phyloP scores from a whole-genome alignment of 805 yeast genomes.

The Metschnikowia continentalis region DNA sequence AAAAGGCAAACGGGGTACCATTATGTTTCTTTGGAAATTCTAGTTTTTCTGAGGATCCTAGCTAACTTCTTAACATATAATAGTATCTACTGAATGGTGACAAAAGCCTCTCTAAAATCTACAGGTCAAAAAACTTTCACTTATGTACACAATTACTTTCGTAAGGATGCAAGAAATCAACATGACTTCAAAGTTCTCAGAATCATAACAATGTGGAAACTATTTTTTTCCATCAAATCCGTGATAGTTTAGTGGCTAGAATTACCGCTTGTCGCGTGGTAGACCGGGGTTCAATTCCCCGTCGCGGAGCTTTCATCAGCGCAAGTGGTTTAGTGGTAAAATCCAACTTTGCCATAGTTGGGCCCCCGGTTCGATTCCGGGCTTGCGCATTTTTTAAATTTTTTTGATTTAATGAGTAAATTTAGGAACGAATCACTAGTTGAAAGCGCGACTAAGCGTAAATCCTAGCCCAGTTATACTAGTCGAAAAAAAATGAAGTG shows the following conservation, averaged over 20 bases:
- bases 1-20: too few relatives aligned
- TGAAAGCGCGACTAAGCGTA: conserved; percentile 1
- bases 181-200: not conserved
- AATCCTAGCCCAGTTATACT: not conserved
- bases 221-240: conserved; percentile 6
- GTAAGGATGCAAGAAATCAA: too few relatives aligned
- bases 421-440: not conserved
- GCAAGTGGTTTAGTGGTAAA: conserved; percentile 23
- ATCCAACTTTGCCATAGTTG: conserved; percentile 23
- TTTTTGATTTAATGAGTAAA: not conserved
- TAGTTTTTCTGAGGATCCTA: too few relatives aligned
- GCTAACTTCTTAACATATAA: too few relatives aligned
- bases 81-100: too few relatives aligned
- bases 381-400: conserved; percentile 18
- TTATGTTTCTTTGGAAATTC: too few relatives aligned
- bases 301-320: conserved; percentile 18
- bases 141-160: too few relatives aligned
- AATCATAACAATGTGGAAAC: not conserved
- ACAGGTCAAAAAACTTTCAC: too few relatives aligned
- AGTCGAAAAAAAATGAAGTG: conserved; percentile 4
- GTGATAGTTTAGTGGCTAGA: conserved; percentile 22
- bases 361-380: conserved; percentile 25
- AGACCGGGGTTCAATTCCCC: conserved; percentile 23
- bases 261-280: conserved; percentile 23
- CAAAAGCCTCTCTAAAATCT: too few relatives aligned